Conservation (phyloP, 306 rosid species). For the Amphicarpaea edgeworthii region DNA sequence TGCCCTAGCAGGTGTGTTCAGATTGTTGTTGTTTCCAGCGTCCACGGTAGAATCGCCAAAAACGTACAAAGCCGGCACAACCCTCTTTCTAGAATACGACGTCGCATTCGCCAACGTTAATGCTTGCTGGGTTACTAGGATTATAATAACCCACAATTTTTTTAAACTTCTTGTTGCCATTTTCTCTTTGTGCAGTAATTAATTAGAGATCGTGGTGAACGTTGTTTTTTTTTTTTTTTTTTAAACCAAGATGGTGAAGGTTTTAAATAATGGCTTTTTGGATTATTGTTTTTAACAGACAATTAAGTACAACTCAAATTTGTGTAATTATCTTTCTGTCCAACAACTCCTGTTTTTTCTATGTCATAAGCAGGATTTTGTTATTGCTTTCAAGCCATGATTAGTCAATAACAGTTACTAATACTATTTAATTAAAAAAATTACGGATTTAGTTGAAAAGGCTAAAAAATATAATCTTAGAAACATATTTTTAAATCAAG, state of each 20-base stretch:
- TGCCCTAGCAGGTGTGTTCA: conserved; percentile 8
- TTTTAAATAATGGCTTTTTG: background rate
- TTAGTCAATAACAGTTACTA: too few relatives aligned
- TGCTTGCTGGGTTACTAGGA: background rate
- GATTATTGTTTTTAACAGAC: background rate
- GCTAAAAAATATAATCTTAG: too few relatives aligned
- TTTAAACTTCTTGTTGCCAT: background rate
- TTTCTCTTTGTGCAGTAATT: background rate
- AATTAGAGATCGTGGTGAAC: background rate
- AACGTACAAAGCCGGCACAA: background rate
- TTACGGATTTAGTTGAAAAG: too few relatives aligned
- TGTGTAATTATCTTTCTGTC: background rate
- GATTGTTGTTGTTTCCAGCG: background rate
- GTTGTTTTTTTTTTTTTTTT: too few relatives aligned
- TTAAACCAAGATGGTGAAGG: background rate
- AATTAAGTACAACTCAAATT: background rate
- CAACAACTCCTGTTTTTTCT: background rate
- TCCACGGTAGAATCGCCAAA: background rate
- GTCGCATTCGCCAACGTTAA: background rate
- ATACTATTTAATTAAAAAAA: too few relatives aligned
- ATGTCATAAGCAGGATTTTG: background rate
- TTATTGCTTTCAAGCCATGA: background rate
- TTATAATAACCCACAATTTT: background rate
- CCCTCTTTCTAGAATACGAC: background rate
- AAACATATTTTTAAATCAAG: too few relatives aligned